Evolutionary conservation across 495 filamentous ascomycete genomes (phyloP).

Genomic region (Penicillium salamii): DNA sequence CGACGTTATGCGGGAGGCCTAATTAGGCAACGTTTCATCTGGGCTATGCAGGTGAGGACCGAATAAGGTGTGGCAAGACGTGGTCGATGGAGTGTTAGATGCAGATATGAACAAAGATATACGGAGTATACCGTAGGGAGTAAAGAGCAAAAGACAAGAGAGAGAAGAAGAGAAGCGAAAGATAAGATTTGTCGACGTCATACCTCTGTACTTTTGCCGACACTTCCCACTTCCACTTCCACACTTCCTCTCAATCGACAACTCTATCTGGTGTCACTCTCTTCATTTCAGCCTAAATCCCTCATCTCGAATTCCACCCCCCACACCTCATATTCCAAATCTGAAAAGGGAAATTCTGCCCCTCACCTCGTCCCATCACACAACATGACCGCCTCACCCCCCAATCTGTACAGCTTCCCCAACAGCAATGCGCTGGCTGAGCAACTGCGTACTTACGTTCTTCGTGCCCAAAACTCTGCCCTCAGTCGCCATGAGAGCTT

Average conservation of each 20-base stretch:
- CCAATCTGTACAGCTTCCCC: constrained; percentile 82
- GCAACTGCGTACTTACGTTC: constrained; percentile 74
- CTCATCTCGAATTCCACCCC: not conserved
- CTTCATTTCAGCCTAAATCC: not conserved
- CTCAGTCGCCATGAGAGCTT: constrained; percentile 77
- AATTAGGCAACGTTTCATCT: not conserved
- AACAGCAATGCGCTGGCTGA: constrained; percentile 64
- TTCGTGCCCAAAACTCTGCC: constrained; percentile 74
- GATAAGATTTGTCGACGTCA: constrained; percentile 4
- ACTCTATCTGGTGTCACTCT: no score
- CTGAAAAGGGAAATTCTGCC: not conserved
- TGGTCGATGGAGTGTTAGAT: not conserved
- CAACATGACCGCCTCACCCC: constrained; percentile 51
- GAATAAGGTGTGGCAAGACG: constrained; percentile 13
- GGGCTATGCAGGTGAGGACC: constrained; percentile 1
- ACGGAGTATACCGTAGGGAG: no score
- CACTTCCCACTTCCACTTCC: no score
- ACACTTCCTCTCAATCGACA: no score
- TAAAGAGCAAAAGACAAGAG: not conserved
- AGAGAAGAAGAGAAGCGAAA: not conserved
- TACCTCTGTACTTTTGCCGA: not conserved
- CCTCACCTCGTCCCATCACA: constrained; percentile 4
- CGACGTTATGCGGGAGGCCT: constrained; percentile 9
- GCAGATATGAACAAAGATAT: not conserved
- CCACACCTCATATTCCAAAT: not conserved